Evolutionary conservation across 257 asterid genomes (phyloP), one percentile per base, ranked within the genome.

Genomic region (Solanum clarkiae): DNA sequence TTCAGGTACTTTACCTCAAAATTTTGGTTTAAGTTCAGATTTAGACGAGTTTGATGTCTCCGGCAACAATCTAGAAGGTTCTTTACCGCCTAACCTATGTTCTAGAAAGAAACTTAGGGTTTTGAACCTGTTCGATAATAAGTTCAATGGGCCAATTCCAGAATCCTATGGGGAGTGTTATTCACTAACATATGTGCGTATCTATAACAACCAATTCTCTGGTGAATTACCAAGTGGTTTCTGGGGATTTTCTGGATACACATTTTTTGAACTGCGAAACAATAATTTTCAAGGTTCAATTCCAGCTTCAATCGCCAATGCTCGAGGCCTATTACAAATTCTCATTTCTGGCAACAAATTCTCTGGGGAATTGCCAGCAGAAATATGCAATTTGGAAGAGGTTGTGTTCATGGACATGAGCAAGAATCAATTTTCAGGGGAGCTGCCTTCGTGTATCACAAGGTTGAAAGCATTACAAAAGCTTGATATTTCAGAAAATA

Each of bases 1-100:
- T 32, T 90, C 95, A 0, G 99, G 98, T 8, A 42, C 81, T 42
- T 70, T 94, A 7, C 98, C 99, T 4, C 80, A 32, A 45, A 86
- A 55, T 66, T 83, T 96, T 86, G 99, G 99, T 10, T 53, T 88
- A 90, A 88, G 91, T 69, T 94, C 99, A n/a, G 92, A 87, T 72
- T 87, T 96, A 91, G 87, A 5, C 16, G 91, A 87, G 22, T 86
- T 96, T 60, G 99, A 96, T 87, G 91, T 93, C 24, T 91, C 99
- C 10, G 84, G 84, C 32, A 96, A 96, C 88, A 54, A 84, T 15
- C 74, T 96, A 36, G 93, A 90, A 80, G 99, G 99, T 74, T 85
- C 92, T 5, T 84, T 96, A 86, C 99, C 98, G 72, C 90, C 84
- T 13, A 87, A 90, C 54, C 84, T 96, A 70, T 96, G 99, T 86